Evolutionary conservation across 2,329 filamentous ascomycete genomes (phyloP).

Genomic region (Berkeleyomyces basicola): DNA sequence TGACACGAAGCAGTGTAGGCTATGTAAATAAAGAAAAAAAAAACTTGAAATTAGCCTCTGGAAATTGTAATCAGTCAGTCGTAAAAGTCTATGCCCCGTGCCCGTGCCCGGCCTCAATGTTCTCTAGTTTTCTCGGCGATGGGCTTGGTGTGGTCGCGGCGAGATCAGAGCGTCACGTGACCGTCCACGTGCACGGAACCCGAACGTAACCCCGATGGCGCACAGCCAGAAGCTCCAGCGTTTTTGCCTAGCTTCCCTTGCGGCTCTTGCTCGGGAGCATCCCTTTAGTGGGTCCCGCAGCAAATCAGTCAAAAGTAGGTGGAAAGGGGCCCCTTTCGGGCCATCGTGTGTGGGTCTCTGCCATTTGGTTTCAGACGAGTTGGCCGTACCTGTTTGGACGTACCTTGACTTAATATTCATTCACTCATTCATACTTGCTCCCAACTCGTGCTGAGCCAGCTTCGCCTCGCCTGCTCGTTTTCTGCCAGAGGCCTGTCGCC

Average conservation of each 20-base stretch:
- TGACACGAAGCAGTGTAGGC: too few species aligned
- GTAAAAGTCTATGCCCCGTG: too few species aligned
- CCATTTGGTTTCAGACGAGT: slow-evolving; percentile 1
- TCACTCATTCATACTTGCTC: not conserved
- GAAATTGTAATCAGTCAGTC: too few species aligned
- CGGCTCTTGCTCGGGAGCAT: not conserved
- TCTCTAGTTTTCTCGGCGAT: too few species aligned
- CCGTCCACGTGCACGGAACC: not conserved
- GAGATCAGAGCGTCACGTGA: not conserved
- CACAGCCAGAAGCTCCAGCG: not conserved
- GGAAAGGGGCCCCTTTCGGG: slow-evolving; percentile 9
- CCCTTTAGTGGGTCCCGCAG: slow-evolving; percentile 10
- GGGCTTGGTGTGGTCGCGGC: not conserved
- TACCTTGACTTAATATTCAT: not conserved
- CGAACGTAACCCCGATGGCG: too few species aligned
- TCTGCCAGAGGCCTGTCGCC: too few species aligned
- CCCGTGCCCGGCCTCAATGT: too few species aligned
- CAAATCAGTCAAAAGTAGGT: too few species aligned
- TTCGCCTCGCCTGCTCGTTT: too few species aligned
- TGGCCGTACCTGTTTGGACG: not conserved
- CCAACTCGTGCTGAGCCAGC: too few species aligned
- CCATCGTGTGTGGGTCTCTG: slow-evolving; percentile 10
- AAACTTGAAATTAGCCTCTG: too few species aligned
- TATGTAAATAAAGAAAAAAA: too few species aligned
- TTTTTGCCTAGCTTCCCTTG: not conserved